phyloP scores from a whole-genome alignment of 441 rosid genomes.

The Metrosideros polymorpha region DNA sequence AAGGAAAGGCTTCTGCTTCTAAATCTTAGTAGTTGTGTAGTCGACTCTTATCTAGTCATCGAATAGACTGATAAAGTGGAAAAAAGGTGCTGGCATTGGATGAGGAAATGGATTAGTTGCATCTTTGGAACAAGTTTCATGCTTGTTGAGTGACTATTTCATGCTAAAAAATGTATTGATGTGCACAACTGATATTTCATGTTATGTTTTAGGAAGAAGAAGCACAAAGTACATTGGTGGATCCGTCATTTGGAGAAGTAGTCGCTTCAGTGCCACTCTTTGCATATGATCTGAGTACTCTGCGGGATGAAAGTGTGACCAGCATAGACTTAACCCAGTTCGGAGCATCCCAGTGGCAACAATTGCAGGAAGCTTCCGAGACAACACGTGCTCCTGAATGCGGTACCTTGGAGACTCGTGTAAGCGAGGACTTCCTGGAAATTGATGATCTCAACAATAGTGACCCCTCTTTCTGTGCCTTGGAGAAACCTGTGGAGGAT shows the following conservation, averaged over 20 bases:
- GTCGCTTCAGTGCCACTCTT: conserved; percentile 11
- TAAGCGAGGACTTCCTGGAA: conserved; percentile 65
- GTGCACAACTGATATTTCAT: not conserved
- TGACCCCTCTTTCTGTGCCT: conserved; percentile 18
- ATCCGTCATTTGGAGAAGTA: conserved; percentile 23
- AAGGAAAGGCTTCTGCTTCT: not conserved
- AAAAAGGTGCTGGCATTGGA: not conserved
- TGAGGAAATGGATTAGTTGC: not conserved
- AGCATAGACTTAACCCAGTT: conserved; percentile 26
- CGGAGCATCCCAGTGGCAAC: conserved; percentile 23
- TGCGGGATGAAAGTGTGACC: conserved; percentile 13
- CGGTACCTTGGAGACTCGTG: conserved; percentile 6
- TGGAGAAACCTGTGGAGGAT: conserved; percentile 23
- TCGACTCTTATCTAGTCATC: not conserved
- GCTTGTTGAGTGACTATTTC: not conserved
- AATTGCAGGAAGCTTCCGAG: conserved; percentile 21
- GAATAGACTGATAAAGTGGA: not conserved
- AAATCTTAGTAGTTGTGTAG: not conserved
- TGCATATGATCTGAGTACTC: conserved; percentile 5
- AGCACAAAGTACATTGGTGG: conserved; percentile 38
- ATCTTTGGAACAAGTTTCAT: not conserved
- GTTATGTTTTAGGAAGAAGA: conserved; percentile 20
- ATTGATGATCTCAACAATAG: conserved; percentile 59
- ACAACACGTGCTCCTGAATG: conserved; percentile 22
- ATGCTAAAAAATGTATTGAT: not conserved